A percentile compares a stretch with the other conserved stretches of the same genome.
These are phyloP conservation scores for Triangularia setosa DNA, from an alignment of 2,329 filamentous ascomycete genomes.

Conservation along the genomic window DNA sequence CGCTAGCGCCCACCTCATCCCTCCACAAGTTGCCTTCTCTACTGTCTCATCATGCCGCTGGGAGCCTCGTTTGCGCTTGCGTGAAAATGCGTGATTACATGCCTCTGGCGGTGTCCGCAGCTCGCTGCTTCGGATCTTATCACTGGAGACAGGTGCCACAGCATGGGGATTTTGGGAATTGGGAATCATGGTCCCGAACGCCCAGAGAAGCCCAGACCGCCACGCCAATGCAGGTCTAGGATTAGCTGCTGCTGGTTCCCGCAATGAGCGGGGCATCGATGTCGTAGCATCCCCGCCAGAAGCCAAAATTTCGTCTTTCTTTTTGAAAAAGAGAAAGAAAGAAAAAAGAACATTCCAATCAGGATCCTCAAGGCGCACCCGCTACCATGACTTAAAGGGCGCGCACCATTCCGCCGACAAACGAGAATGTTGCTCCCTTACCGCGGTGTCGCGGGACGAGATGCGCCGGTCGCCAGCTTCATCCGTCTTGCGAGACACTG, in stretches of 20 bases:
- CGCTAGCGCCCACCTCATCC: background rate
- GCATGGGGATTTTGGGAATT: background rate
- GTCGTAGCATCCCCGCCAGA: background rate
- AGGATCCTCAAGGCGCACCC: background rate
- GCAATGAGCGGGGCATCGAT: background rate
- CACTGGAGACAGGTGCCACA: background rate
- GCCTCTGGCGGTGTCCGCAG: background rate
- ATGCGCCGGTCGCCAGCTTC: slow-evolving; percentile 36
- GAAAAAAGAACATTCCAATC: background rate
- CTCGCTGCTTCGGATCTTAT: background rate
- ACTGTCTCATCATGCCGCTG: background rate
- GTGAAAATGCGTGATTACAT: background rate
- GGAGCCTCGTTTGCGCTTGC: background rate
- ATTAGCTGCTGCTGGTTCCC: background rate
- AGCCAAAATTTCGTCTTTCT: background rate
- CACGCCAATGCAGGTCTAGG: background rate
- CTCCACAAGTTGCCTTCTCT: background rate
- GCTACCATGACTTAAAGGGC: slow-evolving; percentile 12
- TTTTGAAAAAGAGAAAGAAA: background rate
- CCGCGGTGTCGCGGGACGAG: slow-evolving; percentile 30
- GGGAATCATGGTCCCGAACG: background rate
- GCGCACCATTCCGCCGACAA: slow-evolving; percentile 8
- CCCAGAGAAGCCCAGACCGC: background rate
- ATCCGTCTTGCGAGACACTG: slow-evolving; percentile 49
- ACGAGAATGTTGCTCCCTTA: slow-evolving; percentile 39